Evolutionary conservation across 2,329 filamentous ascomycete genomes (phyloP), one percentile per base, ranked within the genome.

Genomic region (Colletotrichum cereale): DNA sequence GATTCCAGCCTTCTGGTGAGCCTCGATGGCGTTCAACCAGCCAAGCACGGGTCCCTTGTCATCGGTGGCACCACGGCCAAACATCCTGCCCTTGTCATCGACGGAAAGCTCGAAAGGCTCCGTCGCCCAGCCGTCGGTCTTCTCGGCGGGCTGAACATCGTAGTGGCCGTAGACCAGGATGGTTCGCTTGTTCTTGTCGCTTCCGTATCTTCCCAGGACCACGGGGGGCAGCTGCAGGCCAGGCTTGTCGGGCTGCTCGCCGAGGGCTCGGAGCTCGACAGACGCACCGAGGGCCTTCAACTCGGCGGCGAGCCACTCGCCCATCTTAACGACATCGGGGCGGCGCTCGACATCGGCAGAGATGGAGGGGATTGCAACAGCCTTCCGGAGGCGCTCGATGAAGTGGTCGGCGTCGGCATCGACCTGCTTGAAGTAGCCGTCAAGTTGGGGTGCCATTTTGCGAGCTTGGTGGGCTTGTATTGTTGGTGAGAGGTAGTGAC

Each of bases 101-200:
- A 98, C 89, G 36, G 89, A 92, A 75, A 99, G 88, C 73, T 93
- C 91, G 82, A 98, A 99, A 7, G 96, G 96, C 82, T 98, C 93
- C 3, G 96, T 98, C 65, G 92, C 91, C 96, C 96, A 99, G 75
- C 96, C 96, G 78, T 99, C 96, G 76, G 93, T 93, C 86, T 93
- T 93, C 79, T 95, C 89, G 42, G 96, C 96, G 34, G 96, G 96
- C 85, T 99, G 96, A 44, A 99, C 96, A 81, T 99, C 96, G 85
- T 99, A 99, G 86, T 99, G 96, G 58, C 96, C 96, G 80, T 99
- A 99, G 57, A 99, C 94, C 73, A 99, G 88, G 76, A 99, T 96
- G 44, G 95, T 98, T 72, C 93, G 90, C 90, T 98, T 99, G 82
- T 89, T 94, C 83, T 93, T 91, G 82, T 98, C 95, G 82, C 90